Evolutionary conservation across 2,329 filamentous ascomycete genomes (phyloP), one percentile per base, ranked within the genome.

Genomic region (Didymosphaeria variabile): DNA sequence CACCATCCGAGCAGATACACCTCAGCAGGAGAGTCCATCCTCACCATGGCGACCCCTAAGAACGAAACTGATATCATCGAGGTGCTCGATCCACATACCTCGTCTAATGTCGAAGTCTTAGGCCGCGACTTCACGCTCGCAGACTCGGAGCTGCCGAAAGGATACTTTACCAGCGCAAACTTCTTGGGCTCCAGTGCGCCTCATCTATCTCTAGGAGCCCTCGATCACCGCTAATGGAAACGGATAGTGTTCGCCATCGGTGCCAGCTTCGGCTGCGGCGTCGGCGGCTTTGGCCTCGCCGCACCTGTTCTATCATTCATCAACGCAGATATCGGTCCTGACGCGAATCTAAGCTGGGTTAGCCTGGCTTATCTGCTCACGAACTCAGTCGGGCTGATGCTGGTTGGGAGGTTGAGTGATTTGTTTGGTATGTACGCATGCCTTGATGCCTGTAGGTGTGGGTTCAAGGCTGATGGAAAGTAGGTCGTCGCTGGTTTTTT

Each of bases 211-310:
- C 26, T 32, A 15, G 4, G 23, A n/a, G 36, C 62, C n/a, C n/a
- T n/a, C n/a, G n/a, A n/a, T n/a, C n/a, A n/a, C n/a, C n/a, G n/a
- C n/a, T n/a, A n/a, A n/a, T n/a, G n/a, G n/a, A n/a, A n/a, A n/a
- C n/a, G n/a, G n/a, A n/a, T n/a, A 57, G 67, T 70, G 64, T 66
- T 66, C 46, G 67, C 67, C 13, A 69, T 69, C 45, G 64, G n/a
- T n/a, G n/a, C n/a, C n/a, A n/a, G n/a, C n/a, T n/a, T 70, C 32
- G 59, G 59, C 13, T 63, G 57, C 42, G 66, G 62, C 31, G 66
- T 69, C 36, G 65, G 53, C 38, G 66, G 66, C 21, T 70, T 70
- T 51, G 54, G 56, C n/a, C 57, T 67, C 31, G n/a, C n/a, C n/a
- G n/a, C n/a, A n/a, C n/a, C n/a, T n/a, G 61, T 70, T 19, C 59